These are phyloP conservation scores for Talaromyces islandicus DNA, from an alignment of 2,329 filamentous ascomycete species.

Conservation along the genomic window DNA sequence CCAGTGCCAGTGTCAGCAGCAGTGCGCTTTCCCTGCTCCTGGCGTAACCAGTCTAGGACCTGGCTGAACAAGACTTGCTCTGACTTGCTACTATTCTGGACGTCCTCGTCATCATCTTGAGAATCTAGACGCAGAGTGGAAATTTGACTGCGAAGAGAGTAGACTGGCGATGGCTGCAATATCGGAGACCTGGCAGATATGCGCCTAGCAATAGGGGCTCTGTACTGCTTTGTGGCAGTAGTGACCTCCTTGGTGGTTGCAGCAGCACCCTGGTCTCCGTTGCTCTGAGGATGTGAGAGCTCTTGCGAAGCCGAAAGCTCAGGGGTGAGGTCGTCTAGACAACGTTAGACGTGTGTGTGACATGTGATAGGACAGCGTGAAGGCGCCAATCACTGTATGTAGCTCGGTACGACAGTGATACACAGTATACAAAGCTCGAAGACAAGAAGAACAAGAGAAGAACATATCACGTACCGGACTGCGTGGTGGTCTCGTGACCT, in stretches of 20 bases:
- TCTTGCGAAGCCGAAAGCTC: slow-evolving; percentile 3
- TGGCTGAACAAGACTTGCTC: slow-evolving; percentile 56
- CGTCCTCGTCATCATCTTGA: slow-evolving; percentile 21
- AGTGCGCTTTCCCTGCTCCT: slow-evolving; percentile 65
- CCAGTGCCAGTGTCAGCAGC: slow-evolving; percentile 39
- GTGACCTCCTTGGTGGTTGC: not conserved
- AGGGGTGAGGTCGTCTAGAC: not conserved
- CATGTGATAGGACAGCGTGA: not conserved
- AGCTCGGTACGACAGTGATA: not conserved
- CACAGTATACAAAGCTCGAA: not conserved
- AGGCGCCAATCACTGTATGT: not conserved
- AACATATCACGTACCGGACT: not conserved
- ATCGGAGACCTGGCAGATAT: slow-evolving; percentile 20
- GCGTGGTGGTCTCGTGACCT: not conserved
- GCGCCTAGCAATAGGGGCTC: slow-evolving; percentile 22
- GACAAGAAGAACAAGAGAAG: not conserved
- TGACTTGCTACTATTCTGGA: slow-evolving; percentile 7
- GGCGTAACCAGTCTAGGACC: slow-evolving; percentile 75
- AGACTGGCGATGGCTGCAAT: slow-evolving; percentile 13
- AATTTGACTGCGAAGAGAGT: slow-evolving; percentile 22
- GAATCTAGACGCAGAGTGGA: slow-evolving; percentile 21
- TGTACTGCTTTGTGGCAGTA: slow-evolving; percentile 19
- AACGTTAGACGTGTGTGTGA: not conserved
- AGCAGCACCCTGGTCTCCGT: not conserved
- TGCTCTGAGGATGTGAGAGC: not conserved